These are phyloP conservation scores for Elsinoe ampelina DNA, from an alignment of 2,329 filamentous ascomycete genomes.

Conservation along the genomic window DNA sequence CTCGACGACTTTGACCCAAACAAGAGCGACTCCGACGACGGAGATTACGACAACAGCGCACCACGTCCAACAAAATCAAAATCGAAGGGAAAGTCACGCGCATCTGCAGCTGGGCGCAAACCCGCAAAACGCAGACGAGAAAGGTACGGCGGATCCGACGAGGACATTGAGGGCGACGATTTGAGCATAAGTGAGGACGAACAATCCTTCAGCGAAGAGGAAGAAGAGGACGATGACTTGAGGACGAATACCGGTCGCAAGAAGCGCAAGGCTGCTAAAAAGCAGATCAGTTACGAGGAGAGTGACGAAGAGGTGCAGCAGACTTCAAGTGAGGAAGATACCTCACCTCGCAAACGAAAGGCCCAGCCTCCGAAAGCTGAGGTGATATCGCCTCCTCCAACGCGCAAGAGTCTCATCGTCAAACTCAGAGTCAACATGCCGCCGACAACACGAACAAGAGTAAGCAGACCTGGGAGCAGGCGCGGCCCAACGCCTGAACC, in stretches of 20 bases:
- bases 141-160: conserved; percentile 35
- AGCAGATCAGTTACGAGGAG: conserved; percentile 45
- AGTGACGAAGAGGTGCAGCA: conserved; percentile 32
- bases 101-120: conserved; percentile 15
- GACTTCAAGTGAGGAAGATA: conserved; percentile 11
- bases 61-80: conserved; percentile 19
- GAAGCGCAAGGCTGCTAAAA: conserved; percentile 47
- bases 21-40: conserved; percentile 30
- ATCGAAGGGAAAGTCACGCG: conserved; percentile 15
- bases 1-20: conserved; percentile 29
- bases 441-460: conserved; percentile 17
- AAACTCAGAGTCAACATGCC: conserved; percentile 19
- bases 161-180: conserved; percentile 35
- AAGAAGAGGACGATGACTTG: conserved; percentile 37
- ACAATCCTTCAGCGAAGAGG: conserved; percentile 34
- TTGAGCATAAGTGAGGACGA: conserved; percentile 32
- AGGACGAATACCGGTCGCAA: conserved; percentile 48
- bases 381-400: too few relatives aligned
- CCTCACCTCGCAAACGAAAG: not conserved
- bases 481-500: conserved; percentile 7
- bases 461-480: conserved; percentile 27
- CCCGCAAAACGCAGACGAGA: conserved; percentile 29
- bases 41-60: conserved; percentile 26
- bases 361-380: not conserved
- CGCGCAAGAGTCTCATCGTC: not conserved